phyloP scores from a whole-genome alignment of 2,329 filamentous ascomycete species.

The Exophiala phaeomuriformis region DNA sequence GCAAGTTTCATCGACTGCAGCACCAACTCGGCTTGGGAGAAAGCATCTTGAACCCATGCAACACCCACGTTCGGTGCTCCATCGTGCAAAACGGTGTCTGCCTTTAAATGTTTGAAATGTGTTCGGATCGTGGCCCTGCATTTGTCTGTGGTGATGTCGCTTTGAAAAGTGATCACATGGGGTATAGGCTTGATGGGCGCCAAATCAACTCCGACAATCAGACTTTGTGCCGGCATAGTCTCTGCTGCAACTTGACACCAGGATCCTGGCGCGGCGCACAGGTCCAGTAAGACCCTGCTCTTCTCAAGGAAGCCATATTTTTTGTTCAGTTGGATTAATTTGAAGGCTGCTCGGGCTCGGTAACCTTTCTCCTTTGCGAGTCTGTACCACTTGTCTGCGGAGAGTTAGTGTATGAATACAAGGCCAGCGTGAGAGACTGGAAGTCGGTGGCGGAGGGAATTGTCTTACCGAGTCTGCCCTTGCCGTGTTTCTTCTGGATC shows the following conservation, averaged over 20 bases:
- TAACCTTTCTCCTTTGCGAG: conserved; percentile 98
- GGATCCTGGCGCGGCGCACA: conserved; percentile 93
- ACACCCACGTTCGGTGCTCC: conserved; percentile 97
- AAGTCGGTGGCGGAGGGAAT: background rate
- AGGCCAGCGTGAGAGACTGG: background rate
- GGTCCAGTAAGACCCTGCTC: conserved; percentile 91
- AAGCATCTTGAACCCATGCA: conserved; percentile 96
- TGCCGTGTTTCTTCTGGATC: conserved; percentile 78
- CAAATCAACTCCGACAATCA: conserved; percentile 92
- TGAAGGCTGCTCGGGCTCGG: conserved; percentile 90
- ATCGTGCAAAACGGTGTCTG: conserved; percentile 90
- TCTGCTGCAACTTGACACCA: conserved; percentile 97
- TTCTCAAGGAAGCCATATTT: conserved; percentile 98
- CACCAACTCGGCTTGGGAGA: conserved; percentile 90
- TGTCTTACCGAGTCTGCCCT: conserved; percentile 12
- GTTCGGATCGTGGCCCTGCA: conserved; percentile 81
- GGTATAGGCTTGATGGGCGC: conserved; percentile 94
- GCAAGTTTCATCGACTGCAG: conserved; percentile 87
- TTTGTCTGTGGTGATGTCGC: conserved; percentile 96
- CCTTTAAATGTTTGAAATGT: conserved; percentile 93
- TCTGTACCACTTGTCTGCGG: conserved; percentile 96
- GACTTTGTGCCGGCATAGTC: conserved; percentile 80
- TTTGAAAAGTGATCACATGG: conserved; percentile 88
- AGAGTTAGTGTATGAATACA: conserved; percentile 2
- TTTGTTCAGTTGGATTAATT: conserved; percentile 96